These are phyloP conservation scores for Eucalyptus viminalis DNA, from an alignment of 345 rosid species.

Conservation along the genomic window DNA sequence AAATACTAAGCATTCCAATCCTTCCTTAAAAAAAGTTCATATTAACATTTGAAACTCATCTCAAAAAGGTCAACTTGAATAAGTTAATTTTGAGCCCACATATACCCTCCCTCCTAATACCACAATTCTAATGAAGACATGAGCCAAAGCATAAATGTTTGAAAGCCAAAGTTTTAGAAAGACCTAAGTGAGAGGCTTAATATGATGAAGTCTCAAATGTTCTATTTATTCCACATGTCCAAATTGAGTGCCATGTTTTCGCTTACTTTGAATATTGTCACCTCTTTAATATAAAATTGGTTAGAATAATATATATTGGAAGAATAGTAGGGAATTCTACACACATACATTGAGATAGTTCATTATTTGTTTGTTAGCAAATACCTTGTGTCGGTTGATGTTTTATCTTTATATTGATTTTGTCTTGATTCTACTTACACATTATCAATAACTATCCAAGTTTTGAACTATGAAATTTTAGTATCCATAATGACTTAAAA, in stretches of 20 bases:
- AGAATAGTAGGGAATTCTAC: too few relatives aligned
- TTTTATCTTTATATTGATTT: background rate
- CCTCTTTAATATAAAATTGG: background rate
- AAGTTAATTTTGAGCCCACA: rapidly evolving
- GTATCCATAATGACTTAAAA: too few relatives aligned
- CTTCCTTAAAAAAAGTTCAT: background rate
- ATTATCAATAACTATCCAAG: background rate
- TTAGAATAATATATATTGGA: background rate
- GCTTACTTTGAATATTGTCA: background rate
- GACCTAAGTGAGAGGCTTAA: rapidly evolving
- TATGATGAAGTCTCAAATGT: too few relatives aligned
- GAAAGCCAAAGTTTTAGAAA: rapidly evolving
- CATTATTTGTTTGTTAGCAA: background rate
- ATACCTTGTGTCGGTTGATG: background rate
- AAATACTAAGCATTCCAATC: too few relatives aligned
- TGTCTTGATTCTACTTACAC: background rate
- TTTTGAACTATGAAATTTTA: background rate
- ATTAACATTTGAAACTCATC: too few relatives aligned
- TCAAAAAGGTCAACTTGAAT: too few relatives aligned
- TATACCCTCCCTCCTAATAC: background rate
- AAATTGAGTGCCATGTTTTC: background rate
- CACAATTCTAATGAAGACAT: background rate
- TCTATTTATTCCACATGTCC: too few relatives aligned
- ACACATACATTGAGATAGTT: background rate
- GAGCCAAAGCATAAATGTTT: background rate